phyloP scores from a whole-genome alignment of 352 stramenopile genomes.

The Phytophthora nicotianae region DNA sequence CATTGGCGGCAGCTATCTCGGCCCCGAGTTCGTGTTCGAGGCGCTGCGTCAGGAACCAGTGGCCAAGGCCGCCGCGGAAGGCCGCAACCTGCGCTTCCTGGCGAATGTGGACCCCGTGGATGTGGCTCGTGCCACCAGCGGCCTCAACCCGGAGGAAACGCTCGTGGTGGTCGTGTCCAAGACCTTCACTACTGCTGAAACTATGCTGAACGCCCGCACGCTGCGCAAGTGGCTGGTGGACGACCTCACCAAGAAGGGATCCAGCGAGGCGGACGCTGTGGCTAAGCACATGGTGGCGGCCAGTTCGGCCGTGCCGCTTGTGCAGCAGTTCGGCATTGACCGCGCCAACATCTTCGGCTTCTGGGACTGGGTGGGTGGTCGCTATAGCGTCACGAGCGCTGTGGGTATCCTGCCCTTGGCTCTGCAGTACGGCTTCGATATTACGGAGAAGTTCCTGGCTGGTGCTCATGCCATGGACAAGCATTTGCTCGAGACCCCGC shows the following conservation, averaged over 20 bases:
- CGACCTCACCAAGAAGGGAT: slow-evolving; percentile 88
- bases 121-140: slow-evolving; percentile 87
- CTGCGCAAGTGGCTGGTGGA: slow-evolving; percentile 96
- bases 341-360: slow-evolving; percentile 97
- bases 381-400: slow-evolving; percentile 97
- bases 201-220: slow-evolving; percentile 98
- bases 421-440: slow-evolving; percentile 95
- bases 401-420: slow-evolving; percentile 96
- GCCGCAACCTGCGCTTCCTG: slow-evolving; percentile 95
- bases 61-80: slow-evolving; percentile 85
- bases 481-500: slow-evolving; percentile 95
- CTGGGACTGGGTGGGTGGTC: slow-evolving; percentile 98
- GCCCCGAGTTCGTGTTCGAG: slow-evolving; percentile 97
- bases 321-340: slow-evolving; percentile 95
- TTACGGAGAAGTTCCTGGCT: slow-evolving; percentile 92
- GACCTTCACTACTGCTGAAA: slow-evolving; percentile 99
- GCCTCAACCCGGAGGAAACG: slow-evolving; percentile 96
- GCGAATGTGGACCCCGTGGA: slow-evolving; percentile 99
- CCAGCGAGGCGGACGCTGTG: slow-evolving; percentile 86
- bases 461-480: slow-evolving; percentile 98
- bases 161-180: slow-evolving; percentile 98
- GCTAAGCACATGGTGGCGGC: slow-evolving; percentile 94
- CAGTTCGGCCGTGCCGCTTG: slow-evolving; percentile 78
- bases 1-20: slow-evolving; percentile 96
- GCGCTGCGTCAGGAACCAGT: slow-evolving; percentile 87